Evolutionary conservation across 2,329 filamentous ascomycete species (phyloP).

Genomic region (Fusarium sambucinum): DNA sequence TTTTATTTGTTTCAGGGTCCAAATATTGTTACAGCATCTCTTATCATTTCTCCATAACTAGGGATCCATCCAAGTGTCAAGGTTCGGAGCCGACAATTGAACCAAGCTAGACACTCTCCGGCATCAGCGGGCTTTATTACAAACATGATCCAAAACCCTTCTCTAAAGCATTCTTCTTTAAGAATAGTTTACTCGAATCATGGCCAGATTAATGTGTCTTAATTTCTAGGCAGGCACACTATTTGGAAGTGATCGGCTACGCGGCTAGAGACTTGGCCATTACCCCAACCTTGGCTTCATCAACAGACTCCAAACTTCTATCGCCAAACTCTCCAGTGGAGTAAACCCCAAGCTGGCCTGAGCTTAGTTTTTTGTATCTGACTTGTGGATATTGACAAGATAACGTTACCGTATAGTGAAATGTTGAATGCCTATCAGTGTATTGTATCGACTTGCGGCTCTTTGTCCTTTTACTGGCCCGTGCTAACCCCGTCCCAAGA

Average conservation of each 20-base stretch:
- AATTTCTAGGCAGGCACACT: background rate
- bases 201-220: conserved; percentile 15
- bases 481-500: conserved; percentile 26
- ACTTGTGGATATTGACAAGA: conserved; percentile 31
- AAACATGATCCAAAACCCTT: conserved; percentile 2
- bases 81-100: conserved; percentile 15
- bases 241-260: conserved; percentile 6
- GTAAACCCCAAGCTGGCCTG: conserved; percentile 1
- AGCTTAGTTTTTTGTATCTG: background rate
- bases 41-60: conserved; percentile 10
- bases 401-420: background rate
- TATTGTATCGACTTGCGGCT: conserved; percentile 22
- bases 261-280: conserved; percentile 1
- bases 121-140: conserved; percentile 19
- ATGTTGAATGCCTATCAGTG: background rate
- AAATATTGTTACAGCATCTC: background rate
- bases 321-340: conserved; percentile 5
- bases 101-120: conserved; percentile 8
- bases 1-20: background rate
- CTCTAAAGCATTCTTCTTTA: conserved; percentile 8
- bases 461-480: conserved; percentile 30
- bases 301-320: background rate
- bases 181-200: conserved; percentile 1
- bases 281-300: conserved; percentile 11
- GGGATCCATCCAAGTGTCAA: background rate